Conservation (phyloP, 1,139 yeast genomes). For the Saccharomycopsis phalli region DNA sequence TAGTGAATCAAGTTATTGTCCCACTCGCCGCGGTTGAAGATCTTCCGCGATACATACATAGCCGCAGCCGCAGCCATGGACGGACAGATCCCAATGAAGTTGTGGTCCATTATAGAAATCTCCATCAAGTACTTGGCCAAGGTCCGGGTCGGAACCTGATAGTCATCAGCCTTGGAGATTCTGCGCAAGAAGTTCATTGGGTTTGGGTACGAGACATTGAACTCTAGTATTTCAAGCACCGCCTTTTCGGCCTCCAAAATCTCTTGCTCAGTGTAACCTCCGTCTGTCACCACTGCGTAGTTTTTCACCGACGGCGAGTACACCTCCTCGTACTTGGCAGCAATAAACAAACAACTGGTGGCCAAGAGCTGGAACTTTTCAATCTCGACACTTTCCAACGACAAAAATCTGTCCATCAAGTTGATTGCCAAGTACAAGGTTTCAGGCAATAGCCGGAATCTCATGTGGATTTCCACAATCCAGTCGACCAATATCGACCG, state of each 20-base stretch:
- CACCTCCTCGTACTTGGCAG: slow-evolving; percentile 94
- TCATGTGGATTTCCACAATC: slow-evolving; percentile 86
- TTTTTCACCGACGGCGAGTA: slow-evolving; percentile 82
- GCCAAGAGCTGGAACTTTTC: slow-evolving; percentile 86
- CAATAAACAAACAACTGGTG: slow-evolving; percentile 81
- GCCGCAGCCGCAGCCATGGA: slow-evolving; percentile 86
- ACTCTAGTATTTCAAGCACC: slow-evolving; percentile 65
- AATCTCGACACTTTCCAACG: slow-evolving; percentile 69
- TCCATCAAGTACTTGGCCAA: slow-evolving; percentile 85
- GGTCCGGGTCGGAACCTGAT: slow-evolving; percentile 82
- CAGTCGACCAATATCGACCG: slow-evolving; percentile 88
- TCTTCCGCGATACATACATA: slow-evolving; percentile 78
- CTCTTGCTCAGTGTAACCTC: slow-evolving; percentile 74
- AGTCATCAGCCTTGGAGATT: slow-evolving; percentile 89
- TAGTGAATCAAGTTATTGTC: slow-evolving; percentile 73
- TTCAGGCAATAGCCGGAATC: slow-evolving; percentile 83
- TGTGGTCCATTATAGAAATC: slow-evolving; percentile 69
- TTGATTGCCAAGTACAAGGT: slow-evolving; percentile 83
- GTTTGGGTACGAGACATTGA: slow-evolving; percentile 81
- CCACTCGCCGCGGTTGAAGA: slow-evolving; percentile 61
- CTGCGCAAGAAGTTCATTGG: slow-evolving; percentile 92
- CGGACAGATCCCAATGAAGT: slow-evolving; percentile 67
- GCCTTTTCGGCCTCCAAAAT: slow-evolving; percentile 81
- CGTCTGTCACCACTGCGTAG: slow-evolving; percentile 84
- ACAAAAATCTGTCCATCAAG: slow-evolving; percentile 84